These are phyloP conservation scores for Neospora caninum DNA, from an alignment of 169 alveolate genomes.

Conservation along the genomic window DNA sequence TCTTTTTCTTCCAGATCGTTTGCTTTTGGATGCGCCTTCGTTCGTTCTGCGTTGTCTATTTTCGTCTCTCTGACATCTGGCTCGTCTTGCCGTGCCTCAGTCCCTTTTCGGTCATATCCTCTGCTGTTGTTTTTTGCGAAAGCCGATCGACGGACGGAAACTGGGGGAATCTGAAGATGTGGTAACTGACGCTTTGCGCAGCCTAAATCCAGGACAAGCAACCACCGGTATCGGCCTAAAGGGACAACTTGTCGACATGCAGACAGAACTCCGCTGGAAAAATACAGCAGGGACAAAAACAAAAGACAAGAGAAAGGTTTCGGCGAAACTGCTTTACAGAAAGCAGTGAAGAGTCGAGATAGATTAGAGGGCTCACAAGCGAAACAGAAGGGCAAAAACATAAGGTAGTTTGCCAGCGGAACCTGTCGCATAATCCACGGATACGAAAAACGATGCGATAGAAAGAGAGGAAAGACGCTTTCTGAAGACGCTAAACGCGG, in stretches of 20 bases:
- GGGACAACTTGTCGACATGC: slow-evolving; percentile 10
- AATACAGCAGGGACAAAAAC: background rate
- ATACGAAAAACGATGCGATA: no score
- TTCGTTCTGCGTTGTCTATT: no score
- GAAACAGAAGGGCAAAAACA: background rate
- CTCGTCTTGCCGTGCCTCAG: background rate
- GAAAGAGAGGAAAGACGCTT: no score
- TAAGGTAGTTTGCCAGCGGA: background rate
- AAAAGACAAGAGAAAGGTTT: no score
- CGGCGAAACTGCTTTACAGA: background rate
- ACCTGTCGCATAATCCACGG: no score
- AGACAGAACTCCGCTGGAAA: background rate
- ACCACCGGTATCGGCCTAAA: slow-evolving; percentile 37
- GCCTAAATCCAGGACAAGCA: slow-evolving; percentile 1
- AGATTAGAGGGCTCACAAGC: background rate
- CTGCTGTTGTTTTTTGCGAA: background rate
- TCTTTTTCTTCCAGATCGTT: background rate
- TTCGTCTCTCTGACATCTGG: background rate
- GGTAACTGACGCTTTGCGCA: background rate
- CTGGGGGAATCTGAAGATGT: background rate
- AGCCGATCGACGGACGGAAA: background rate
- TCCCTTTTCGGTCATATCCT: background rate
- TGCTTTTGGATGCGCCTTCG: no score
- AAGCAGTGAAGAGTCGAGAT: background rate
- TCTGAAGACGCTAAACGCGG: no score